phyloP scores from a whole-genome alignment of 1,284 basidiomycete genomes.

The Leccinum cinnamomeum region DNA sequence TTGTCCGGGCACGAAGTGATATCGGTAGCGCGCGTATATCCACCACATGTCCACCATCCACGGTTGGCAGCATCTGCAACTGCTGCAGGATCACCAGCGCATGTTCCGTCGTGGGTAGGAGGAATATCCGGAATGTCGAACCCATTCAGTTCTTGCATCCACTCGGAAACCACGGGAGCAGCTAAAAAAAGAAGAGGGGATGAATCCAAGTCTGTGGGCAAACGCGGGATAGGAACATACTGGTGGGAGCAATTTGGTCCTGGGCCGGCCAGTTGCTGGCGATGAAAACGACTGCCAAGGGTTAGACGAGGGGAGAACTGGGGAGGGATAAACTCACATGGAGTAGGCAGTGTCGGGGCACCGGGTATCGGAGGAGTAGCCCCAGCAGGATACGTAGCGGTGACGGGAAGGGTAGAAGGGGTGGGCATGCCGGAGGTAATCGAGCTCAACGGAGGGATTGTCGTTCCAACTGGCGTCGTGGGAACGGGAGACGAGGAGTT shows the following conservation, averaged over 20 bases:
- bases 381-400: slow-evolving; percentile 57
- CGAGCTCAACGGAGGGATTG: slow-evolving; percentile 55
- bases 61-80: slow-evolving; percentile 58
- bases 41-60: slow-evolving; percentile 91
- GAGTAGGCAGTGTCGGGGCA: slow-evolving; percentile 62
- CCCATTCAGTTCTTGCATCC: slow-evolving; percentile 78
- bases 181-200: slow-evolving; percentile 35
- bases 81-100: slow-evolving; percentile 56
- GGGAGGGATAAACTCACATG: slow-evolving; percentile 46
- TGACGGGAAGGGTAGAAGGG: slow-evolving; percentile 48
- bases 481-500: slow-evolving; percentile 23
- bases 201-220: neutral
- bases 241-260: slow-evolving; percentile 66
- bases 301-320: slow-evolving; percentile 5
- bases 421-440: slow-evolving; percentile 71
- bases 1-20: slow-evolving; percentile 78
- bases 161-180: slow-evolving; percentile 63
- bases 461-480: slow-evolving; percentile 33
- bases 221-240: slow-evolving; percentile 36
- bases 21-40: slow-evolving; percentile 65
- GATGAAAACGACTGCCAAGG: slow-evolving; percentile 48
- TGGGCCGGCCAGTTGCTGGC: slow-evolving; percentile 62
- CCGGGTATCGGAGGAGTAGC: slow-evolving; percentile 59
- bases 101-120: slow-evolving; percentile 66
- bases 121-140: slow-evolving; percentile 64